Percentiles rank a stretch among this genome's conserved stretches.
Evolutionary conservation across 495 filamentous ascomycete genomes (phyloP).

Genomic region (Penicillium subrubescens): DNA sequence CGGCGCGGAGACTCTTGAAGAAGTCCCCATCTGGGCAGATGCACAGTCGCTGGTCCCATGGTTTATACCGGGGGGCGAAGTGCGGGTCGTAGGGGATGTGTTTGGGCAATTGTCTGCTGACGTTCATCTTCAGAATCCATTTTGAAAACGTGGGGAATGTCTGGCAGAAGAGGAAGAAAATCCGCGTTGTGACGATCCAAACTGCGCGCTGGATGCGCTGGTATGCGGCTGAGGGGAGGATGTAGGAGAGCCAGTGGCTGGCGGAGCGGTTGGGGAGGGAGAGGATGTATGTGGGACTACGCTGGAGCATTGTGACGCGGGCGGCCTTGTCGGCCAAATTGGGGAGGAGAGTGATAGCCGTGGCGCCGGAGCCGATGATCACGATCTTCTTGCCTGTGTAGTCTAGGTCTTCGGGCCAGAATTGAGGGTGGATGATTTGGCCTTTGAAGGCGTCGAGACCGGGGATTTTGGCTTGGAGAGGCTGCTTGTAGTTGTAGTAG

Average conservation of each 20-base stretch:
- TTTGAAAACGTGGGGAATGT: slow-evolving; percentile 55
- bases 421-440: slow-evolving; percentile 52
- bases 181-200: slow-evolving; percentile 47
- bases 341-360: slow-evolving; percentile 57
- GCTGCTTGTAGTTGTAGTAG: slow-evolving; percentile 65
- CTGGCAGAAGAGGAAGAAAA: slow-evolving; percentile 57
- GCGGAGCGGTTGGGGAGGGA: slow-evolving; percentile 46
- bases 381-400: slow-evolving; percentile 55
- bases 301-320: slow-evolving; percentile 57
- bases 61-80: slow-evolving; percentile 71
- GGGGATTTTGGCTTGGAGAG: slow-evolving; percentile 52
- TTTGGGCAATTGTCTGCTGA: slow-evolving; percentile 53
- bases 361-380: slow-evolving; percentile 59
- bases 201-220: slow-evolving; percentile 45
- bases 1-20: slow-evolving; percentile 59
- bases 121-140: slow-evolving; percentile 44
- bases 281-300: slow-evolving; percentile 62
- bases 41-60: slow-evolving; percentile 76
- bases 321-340: slow-evolving; percentile 47
- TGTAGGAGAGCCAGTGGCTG: slow-evolving; percentile 38
- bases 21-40: slow-evolving; percentile 73
- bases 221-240: slow-evolving; percentile 39
- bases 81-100: slow-evolving; percentile 61
- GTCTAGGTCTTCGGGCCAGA: slow-evolving; percentile 55
- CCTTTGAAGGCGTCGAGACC: slow-evolving; percentile 45